Evolutionary conservation across 2,329 filamentous ascomycete genomes (phyloP).

Genomic region (Pseudohalonectria lignicola): DNA sequence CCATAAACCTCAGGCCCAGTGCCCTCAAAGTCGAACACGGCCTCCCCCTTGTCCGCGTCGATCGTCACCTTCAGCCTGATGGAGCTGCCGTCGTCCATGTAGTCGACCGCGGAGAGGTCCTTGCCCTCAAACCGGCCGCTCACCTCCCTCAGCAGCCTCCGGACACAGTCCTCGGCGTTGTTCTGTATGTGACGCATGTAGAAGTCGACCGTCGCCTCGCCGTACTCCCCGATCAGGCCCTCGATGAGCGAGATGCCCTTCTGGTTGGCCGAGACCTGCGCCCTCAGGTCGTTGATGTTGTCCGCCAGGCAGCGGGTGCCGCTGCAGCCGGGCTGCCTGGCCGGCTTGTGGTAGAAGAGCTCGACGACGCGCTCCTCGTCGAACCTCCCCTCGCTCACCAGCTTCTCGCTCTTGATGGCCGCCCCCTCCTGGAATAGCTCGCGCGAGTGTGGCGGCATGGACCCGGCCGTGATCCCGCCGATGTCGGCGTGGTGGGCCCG

Average conservation of each 20-base stretch:
- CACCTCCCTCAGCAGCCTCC: conserved; percentile 54
- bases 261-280: conserved; percentile 64
- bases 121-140: conserved; percentile 39
- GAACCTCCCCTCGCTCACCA: conserved; percentile 58
- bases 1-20: conserved; percentile 21
- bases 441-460: conserved; percentile 61
- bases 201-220: conserved; percentile 59
- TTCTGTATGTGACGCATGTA: conserved; percentile 72
- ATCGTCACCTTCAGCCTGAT: conserved; percentile 21
- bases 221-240: conserved; percentile 61
- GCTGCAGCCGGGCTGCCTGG: conserved; percentile 55
- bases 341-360: conserved; percentile 53
- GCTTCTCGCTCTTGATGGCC: conserved; percentile 45
- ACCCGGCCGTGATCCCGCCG: conserved; percentile 56
- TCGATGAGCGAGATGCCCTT: conserved; percentile 67
- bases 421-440: conserved; percentile 49
- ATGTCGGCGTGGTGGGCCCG: conserved; percentile 65
- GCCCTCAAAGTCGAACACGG: conserved; percentile 24
- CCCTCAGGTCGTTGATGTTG: conserved; percentile 66
- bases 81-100: conserved; percentile 26
- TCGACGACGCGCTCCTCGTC: conserved; percentile 60
- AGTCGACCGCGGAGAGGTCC: conserved; percentile 20
- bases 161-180: conserved; percentile 63
- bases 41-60: conserved; percentile 16
- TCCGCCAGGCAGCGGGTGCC: conserved; percentile 63